Percentiles rank a stretch among this genome's conserved stretches.
Conservation (phyloP, 306 rosid species). For the Vachellia pachyceras region DNA sequence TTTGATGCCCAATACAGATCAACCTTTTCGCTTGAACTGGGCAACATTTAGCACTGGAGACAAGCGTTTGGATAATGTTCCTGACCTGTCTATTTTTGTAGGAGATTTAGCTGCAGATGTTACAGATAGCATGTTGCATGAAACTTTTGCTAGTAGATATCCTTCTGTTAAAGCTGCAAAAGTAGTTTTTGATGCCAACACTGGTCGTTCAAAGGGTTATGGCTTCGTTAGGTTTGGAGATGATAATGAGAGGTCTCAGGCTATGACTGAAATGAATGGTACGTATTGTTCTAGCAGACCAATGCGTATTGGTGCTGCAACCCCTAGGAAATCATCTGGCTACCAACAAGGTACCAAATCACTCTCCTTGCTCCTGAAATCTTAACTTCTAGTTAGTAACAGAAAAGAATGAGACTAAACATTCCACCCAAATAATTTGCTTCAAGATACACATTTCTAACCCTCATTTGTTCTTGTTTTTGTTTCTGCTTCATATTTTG, state of each 20-base stretch:
- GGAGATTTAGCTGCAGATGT: conserved; percentile 99
- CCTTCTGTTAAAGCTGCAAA: conserved; percentile 97
- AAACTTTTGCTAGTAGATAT: conserved; percentile 78
- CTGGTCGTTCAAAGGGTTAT: conserved; percentile 98
- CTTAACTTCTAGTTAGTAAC: conserved; percentile 16
- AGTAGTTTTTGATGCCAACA: conserved; percentile 93
- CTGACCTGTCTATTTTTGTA: conserved; percentile 98
- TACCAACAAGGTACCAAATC: conserved; percentile 73
- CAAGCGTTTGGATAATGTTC: conserved; percentile 84
- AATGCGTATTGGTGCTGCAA: conserved; percentile 99
- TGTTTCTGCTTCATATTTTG: conserved; percentile 29
- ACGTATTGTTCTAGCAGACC: conserved; percentile 94
- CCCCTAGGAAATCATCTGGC: conserved; percentile 95
- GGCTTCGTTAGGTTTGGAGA: conserved; percentile 98
- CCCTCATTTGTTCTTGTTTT: conserved; percentile 2
- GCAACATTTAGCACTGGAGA: conserved; percentile 94
- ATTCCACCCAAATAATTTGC: conserved; percentile 26
- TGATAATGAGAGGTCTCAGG: conserved; percentile 86
- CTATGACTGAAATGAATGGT: conserved; percentile 95
- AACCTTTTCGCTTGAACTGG: conserved; percentile 96
- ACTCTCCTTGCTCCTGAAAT: conserved; percentile 22
- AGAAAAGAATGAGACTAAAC: neutral
- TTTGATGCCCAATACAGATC: conserved; percentile 88
- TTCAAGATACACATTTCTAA: conserved; percentile 4
- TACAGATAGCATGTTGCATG: conserved; percentile 81